These are phyloP conservation scores for Podosphaera fusca DNA, from an alignment of 2,329 filamentous ascomycete genomes.

Conservation along the genomic window DNA sequence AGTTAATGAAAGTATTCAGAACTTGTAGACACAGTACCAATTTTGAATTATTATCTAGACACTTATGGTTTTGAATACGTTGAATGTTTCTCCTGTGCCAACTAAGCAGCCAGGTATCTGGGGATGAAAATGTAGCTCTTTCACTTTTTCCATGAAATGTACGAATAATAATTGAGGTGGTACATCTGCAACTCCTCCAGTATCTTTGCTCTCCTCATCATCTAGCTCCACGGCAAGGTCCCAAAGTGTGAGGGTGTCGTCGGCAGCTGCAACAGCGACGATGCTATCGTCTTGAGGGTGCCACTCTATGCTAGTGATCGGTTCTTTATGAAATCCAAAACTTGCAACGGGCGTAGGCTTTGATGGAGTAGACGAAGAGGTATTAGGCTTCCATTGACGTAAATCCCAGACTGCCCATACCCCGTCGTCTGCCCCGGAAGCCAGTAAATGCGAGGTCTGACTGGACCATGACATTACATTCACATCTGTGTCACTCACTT, in stretches of 20 bases:
- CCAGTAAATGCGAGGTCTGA: constrained; percentile 70
- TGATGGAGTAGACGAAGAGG: constrained; percentile 19
- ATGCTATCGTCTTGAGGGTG: constrained; percentile 94
- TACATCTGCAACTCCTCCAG: constrained; percentile 67
- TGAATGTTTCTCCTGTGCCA: constrained; percentile 76
- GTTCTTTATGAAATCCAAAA: constrained; percentile 89
- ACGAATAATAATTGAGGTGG: constrained; percentile 90
- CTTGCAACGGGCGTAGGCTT: constrained; percentile 67
- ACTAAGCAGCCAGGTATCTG: constrained; percentile 81
- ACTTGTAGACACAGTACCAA: not conserved
- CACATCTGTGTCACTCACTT: constrained; percentile 66
- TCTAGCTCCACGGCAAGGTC: constrained; percentile 91
- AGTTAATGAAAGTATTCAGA: not conserved
- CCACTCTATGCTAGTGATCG: constrained; percentile 92
- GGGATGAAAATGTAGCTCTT: constrained; percentile 93
- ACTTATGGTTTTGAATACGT: constrained; percentile 64
- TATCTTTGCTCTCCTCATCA: constrained; percentile 86
- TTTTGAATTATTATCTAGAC: constrained; percentile 25
- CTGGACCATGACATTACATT: constrained; percentile 94
- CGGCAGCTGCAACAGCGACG: constrained; percentile 71
- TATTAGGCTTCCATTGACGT: constrained; percentile 66
- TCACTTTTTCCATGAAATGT: constrained; percentile 84
- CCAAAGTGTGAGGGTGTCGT: constrained; percentile 90
- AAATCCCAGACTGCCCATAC: constrained; percentile 93
- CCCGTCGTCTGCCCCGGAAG: constrained; percentile 80